phyloP scores from a whole-genome alignment of 2,329 filamentous ascomycete genomes.

The Nakataea oryzae region DNA sequence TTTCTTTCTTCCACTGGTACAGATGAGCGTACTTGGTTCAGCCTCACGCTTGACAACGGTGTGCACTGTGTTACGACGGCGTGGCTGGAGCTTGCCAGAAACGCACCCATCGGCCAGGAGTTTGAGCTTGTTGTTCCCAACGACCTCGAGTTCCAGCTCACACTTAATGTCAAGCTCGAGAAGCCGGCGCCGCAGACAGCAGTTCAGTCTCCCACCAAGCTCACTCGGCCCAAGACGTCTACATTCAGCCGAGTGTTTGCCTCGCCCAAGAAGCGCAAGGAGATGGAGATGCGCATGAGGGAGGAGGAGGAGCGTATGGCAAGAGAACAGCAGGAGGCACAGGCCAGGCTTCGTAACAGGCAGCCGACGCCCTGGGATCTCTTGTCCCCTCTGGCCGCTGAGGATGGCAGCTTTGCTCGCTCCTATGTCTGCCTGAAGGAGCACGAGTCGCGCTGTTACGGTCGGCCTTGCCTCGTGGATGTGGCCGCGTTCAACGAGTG shows the following conservation, averaged over 20 bases:
- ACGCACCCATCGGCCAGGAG: slow-evolving; percentile 91
- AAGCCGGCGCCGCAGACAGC: slow-evolving; percentile 56
- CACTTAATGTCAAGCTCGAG: slow-evolving; percentile 87
- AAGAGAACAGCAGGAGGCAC: slow-evolving; percentile 52
- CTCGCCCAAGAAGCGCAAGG: slow-evolving; percentile 93
- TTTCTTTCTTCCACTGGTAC: not conserved
- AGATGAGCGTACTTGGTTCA: slow-evolving; percentile 91
- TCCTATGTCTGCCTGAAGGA: slow-evolving; percentile 91
- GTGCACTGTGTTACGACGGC: slow-evolving; percentile 95
- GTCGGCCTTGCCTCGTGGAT: slow-evolving; percentile 77
- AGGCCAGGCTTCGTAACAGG: slow-evolving; percentile 37
- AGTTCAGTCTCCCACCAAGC: slow-evolving; percentile 50
- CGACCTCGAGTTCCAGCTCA: slow-evolving; percentile 97
- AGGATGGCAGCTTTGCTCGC: slow-evolving; percentile 88
- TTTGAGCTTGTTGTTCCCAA: slow-evolving; percentile 96
- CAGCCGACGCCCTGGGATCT: slow-evolving; percentile 74
- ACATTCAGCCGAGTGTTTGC: slow-evolving; percentile 88
- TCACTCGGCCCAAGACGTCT: slow-evolving; percentile 63
- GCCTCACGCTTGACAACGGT: slow-evolving; percentile 94
- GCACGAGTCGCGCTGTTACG: slow-evolving; percentile 80
- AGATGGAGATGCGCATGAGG: slow-evolving; percentile 74
- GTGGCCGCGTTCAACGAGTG: slow-evolving; percentile 98
- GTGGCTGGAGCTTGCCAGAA: slow-evolving; percentile 85
- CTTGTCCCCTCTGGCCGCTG: slow-evolving; percentile 73
- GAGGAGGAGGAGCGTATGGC: slow-evolving; percentile 71